These are phyloP conservation scores for Penicillium sp. DNA, from an alignment of 2,329 filamentous ascomycete species.

Conservation along the genomic window DNA sequence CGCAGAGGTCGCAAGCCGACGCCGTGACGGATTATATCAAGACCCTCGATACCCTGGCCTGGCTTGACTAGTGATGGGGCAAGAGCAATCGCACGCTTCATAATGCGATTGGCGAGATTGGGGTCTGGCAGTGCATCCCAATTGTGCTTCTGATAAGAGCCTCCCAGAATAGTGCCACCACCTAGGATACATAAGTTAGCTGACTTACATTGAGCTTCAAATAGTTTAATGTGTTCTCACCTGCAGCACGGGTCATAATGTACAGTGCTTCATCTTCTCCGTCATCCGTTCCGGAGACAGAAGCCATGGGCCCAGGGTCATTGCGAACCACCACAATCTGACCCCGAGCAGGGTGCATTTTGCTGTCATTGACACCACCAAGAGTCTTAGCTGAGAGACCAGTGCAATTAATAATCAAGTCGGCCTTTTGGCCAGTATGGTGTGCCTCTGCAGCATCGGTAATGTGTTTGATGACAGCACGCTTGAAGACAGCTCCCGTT, in stretches of 20 bases:
- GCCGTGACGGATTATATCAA: conserved; percentile 78
- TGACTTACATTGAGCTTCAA: not conserved
- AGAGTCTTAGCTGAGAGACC: conserved; percentile 76
- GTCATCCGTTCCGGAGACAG: conserved; percentile 74
- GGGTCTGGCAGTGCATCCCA: conserved; percentile 82
- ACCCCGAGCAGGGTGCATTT: conserved; percentile 75
- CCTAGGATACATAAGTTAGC: conserved; percentile 38
- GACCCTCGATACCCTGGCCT: conserved; percentile 66
- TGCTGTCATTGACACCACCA: conserved; percentile 77
- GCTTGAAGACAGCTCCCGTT: conserved; percentile 70
- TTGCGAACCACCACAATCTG: conserved; percentile 86
- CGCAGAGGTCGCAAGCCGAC: conserved; percentile 81
- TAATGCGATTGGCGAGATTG: conserved; percentile 79
- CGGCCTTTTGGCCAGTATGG: conserved; percentile 60
- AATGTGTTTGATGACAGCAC: conserved; percentile 70
- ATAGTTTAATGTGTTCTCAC: conserved; percentile 16
- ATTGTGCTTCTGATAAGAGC: conserved; percentile 76
- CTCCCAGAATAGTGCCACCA: conserved; percentile 87
- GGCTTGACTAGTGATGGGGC: conserved; percentile 56
- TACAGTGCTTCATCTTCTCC: conserved; percentile 74
- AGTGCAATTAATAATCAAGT: conserved; percentile 82
- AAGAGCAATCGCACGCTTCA: conserved; percentile 64
- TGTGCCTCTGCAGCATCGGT: conserved; percentile 68
- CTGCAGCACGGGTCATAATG: conserved; percentile 75
- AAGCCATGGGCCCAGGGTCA: conserved; percentile 71